A percentile compares a stretch with the other conserved stretches of the same genome.
Evolutionary conservation across 2,329 filamentous ascomycete species (phyloP).

Genomic region (Blastomyces parvus): DNA sequence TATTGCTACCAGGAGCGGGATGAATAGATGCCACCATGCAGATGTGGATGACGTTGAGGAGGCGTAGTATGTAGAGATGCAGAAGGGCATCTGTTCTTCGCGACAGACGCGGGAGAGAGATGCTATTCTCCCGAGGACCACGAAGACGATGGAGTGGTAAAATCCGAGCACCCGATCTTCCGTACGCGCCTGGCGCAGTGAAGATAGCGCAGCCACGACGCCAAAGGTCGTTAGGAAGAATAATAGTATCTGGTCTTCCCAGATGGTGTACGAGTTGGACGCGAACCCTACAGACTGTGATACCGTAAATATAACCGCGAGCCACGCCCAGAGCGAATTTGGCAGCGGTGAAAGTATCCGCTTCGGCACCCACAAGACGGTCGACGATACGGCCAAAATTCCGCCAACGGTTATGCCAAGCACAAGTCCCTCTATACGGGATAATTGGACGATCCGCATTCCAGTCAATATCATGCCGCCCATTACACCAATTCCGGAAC

Average conservation of each 20-base stretch:
- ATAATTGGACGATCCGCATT: conserved; percentile 22
- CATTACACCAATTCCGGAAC: conserved; percentile 37
- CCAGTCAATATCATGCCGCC: conserved; percentile 21
- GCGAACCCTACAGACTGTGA: conserved; percentile 89
- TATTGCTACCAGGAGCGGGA: conserved; percentile 66
- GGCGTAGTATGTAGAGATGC: conserved; percentile 89
- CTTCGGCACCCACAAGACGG: conserved; percentile 31
- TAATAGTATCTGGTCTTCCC: conserved; percentile 90
- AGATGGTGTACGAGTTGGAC: conserved; percentile 96
- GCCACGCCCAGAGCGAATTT: conserved; percentile 76
- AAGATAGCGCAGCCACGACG: conserved; percentile 60
- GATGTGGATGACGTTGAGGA: conserved; percentile 88
- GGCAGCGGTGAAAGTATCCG: conserved; percentile 49
- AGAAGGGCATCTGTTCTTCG: conserved; percentile 97
- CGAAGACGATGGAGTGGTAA: conserved; percentile 77
- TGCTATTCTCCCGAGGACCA: conserved; percentile 65
- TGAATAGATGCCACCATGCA: conserved; percentile 73
- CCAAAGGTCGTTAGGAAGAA: conserved; percentile 90
- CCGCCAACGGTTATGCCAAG: conserved; percentile 38
- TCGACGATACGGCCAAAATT: conserved; percentile 35
- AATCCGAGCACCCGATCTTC: conserved; percentile 65
- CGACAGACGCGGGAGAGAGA: conserved; percentile 88
- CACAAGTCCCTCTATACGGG: conserved; percentile 26
- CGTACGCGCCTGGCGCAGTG: conserved; percentile 59
- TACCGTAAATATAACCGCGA: conserved; percentile 70